Evolutionary conservation across 2,329 filamentous ascomycete species (phyloP).

Genomic region (Aspergillus sergii): DNA sequence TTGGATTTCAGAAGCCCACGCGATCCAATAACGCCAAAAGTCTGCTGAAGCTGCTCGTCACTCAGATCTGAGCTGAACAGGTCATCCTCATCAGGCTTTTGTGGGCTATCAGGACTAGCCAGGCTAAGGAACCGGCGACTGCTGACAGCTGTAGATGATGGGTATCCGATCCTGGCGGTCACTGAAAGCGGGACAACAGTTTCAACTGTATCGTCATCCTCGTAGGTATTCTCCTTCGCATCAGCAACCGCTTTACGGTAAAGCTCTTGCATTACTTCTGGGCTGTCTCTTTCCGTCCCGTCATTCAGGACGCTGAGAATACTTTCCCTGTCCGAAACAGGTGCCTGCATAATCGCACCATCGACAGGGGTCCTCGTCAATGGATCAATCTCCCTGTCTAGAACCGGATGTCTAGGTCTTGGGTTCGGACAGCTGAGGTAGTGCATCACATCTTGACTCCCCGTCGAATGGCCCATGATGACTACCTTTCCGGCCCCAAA

Average conservation of each 20-base stretch:
- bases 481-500: constrained; percentile 54
- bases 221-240: constrained; percentile 5
- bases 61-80: constrained; percentile 77
- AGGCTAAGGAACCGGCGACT: constrained; percentile 62
- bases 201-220: background rate
- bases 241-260: background rate
- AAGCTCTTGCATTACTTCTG: constrained; percentile 4
- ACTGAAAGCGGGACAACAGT: constrained; percentile 5
- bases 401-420: background rate
- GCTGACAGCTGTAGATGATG: constrained; percentile 48
- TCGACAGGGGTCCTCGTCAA: background rate
- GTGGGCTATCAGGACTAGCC: constrained; percentile 52
- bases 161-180: constrained; percentile 17
- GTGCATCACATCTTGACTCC: constrained; percentile 39
- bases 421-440: constrained; percentile 4
- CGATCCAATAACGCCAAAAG: constrained; percentile 59
- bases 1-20: constrained; percentile 38
- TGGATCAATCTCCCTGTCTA: background rate
- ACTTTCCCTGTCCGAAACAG: constrained; percentile 7
- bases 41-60: constrained; percentile 58
- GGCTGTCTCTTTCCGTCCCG: constrained; percentile 7
- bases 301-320: constrained; percentile 3
- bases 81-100: constrained; percentile 72
- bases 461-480: constrained; percentile 69
- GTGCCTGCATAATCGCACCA: constrained; percentile 10